phyloP scores from a whole-genome alignment of 1,139 yeast species.

The Scheffersomyces lignicola region DNA sequence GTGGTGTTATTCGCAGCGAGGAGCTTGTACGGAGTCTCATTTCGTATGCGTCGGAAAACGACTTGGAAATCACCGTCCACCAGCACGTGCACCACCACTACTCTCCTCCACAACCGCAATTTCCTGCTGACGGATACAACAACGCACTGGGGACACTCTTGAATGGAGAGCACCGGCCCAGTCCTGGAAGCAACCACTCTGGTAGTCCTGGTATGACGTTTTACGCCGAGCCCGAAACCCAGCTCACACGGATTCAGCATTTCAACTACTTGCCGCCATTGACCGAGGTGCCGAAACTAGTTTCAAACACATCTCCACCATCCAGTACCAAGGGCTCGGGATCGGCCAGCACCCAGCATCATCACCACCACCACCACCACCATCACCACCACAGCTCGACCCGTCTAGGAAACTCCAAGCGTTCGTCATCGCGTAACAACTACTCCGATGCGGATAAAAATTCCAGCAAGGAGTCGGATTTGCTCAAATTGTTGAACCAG shows the following conservation, averaged over 20 bases:
- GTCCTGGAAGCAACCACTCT: slow-evolving; percentile 8
- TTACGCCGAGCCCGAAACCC: slow-evolving; percentile 55
- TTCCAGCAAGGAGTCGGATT: slow-evolving; percentile 36
- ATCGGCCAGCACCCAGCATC: slow-evolving; percentile 9
- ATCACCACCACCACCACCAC: slow-evolving; percentile 27
- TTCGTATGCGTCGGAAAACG: slow-evolving; percentile 59
- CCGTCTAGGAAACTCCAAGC: neutral
- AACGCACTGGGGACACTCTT: slow-evolving; percentile 6
- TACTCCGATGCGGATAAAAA: slow-evolving; percentile 5
- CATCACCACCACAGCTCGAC: slow-evolving; percentile 20
- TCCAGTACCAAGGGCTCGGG: slow-evolving; percentile 7
- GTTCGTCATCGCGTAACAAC: neutral
- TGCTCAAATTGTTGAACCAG: slow-evolving; percentile 39
- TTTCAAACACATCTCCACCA: slow-evolving; percentile 52
- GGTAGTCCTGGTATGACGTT: slow-evolving; percentile 10
- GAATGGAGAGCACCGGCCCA: slow-evolving; percentile 6
- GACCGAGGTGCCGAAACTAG: slow-evolving; percentile 68
- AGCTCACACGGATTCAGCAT: slow-evolving; percentile 61
- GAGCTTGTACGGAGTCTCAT: slow-evolving; percentile 58
- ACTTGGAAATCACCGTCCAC: slow-evolving; percentile 69
- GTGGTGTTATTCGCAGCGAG: slow-evolving; percentile 52
- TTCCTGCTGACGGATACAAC: slow-evolving; percentile 10
- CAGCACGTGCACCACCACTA: slow-evolving; percentile 82
- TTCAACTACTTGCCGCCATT: slow-evolving; percentile 73
- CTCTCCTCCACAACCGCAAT: slow-evolving; percentile 39